These are phyloP conservation scores for Ogataea ganodermae DNA, from an alignment of 805 yeast genomes.

Conservation along the genomic window DNA sequence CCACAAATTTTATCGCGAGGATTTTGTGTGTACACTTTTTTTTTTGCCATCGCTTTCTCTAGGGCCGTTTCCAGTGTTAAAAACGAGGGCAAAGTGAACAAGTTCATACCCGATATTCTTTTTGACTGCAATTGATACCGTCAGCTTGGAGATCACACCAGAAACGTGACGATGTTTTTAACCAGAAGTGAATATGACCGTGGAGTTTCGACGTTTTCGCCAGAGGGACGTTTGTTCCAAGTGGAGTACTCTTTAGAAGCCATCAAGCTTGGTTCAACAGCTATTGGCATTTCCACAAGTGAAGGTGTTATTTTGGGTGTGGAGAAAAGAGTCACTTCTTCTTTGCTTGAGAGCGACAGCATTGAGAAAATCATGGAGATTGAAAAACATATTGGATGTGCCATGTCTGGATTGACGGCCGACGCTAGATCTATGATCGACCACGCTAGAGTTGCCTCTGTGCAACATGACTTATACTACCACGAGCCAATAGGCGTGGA, in stretches of 20 bases:
- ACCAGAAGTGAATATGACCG: slow-evolving; percentile 99
- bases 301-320: slow-evolving; percentile 97
- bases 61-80: neutral
- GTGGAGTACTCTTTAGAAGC: slow-evolving; percentile 98
- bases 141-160: neutral
- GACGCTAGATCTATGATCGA: slow-evolving; percentile 99
- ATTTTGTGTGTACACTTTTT: neutral
- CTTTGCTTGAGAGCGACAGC: slow-evolving; percentile 85
- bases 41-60: slow-evolving; percentile 2
- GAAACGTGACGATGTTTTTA: slow-evolving; percentile 69
- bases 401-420: slow-evolving; percentile 98
- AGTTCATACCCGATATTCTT: no score
- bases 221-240: slow-evolving; percentile 97
- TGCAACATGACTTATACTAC: slow-evolving; percentile 85
- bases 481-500: slow-evolving; percentile 93
- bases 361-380: slow-evolving; percentile 96
- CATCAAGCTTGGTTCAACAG: slow-evolving; percentile 95
- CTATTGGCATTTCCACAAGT: slow-evolving; percentile 92
- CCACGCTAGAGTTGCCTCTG: slow-evolving; percentile 89
- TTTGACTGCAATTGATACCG: neutral
- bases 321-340: slow-evolving; percentile 94
- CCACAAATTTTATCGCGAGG: neutral
- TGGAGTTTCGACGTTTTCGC: slow-evolving; percentile 97
- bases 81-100: slow-evolving; percentile 3
- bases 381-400: slow-evolving; percentile 94